These are phyloP conservation scores for Colletotrichum salicis DNA, from an alignment of 2,329 filamentous ascomycete genomes.

Conservation along the genomic window DNA sequence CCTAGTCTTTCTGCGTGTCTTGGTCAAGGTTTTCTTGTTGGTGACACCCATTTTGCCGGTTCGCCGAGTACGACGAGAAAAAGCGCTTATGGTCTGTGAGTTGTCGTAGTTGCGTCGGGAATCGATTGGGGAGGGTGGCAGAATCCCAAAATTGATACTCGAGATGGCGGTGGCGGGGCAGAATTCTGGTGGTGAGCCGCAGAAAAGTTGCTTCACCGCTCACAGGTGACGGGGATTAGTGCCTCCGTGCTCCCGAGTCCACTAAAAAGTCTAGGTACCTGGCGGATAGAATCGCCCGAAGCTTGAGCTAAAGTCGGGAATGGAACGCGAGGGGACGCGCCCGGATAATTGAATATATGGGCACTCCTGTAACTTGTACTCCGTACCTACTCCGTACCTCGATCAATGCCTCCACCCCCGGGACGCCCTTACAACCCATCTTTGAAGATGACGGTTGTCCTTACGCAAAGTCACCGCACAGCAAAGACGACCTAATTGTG, in stretches of 20 bases:
- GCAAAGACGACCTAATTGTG: conserved; percentile 23
- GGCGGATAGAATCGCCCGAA: background rate
- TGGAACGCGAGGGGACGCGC: conserved; percentile 1
- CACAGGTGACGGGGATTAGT: background rate
- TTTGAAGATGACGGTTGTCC: conserved; percentile 25
- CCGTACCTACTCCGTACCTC: background rate
- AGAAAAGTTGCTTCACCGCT: conserved; percentile 31
- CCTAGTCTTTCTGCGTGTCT: conserved; percentile 79
- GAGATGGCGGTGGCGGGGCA: conserved; percentile 24
- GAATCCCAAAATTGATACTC: conserved; percentile 15
- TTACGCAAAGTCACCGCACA: background rate
- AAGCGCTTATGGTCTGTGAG: background rate
- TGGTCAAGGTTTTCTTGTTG: conserved; percentile 74
- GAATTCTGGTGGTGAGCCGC: conserved; percentile 4
- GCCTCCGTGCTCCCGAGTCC: background rate
- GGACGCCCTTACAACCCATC: background rate
- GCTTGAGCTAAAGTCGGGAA: background rate
- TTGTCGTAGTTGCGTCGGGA: background rate
- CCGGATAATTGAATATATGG: conserved; percentile 33
- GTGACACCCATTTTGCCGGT: conserved; percentile 71
- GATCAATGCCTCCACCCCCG: background rate
- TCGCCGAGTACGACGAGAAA: background rate
- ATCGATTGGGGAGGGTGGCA: background rate
- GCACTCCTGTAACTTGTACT: background rate
- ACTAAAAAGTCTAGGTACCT: conserved; percentile 2